Evolutionary conservation across 768 basidiomycete genomes (phyloP).

Genomic region (Mycena vitilis): DNA sequence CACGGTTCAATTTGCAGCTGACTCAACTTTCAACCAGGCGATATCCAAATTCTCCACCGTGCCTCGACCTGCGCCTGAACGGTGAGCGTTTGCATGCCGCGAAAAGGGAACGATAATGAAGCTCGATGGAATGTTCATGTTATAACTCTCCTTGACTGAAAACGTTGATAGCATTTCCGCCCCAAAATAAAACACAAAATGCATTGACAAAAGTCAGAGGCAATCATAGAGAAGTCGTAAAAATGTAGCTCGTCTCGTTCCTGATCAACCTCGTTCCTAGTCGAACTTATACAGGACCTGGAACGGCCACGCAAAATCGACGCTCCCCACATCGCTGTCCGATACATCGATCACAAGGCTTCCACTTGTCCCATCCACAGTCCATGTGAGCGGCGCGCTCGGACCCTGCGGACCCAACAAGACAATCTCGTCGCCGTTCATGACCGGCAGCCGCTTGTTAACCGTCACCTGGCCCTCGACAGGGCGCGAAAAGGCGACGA

Average conservation of each 20-base stretch:
- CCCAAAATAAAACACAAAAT: no score
- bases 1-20: no score
- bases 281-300: conserved; percentile 46
- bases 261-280: neutral
- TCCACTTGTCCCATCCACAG: conserved; percentile 42
- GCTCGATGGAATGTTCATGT: no score
- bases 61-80: no score
- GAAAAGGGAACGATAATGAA: no score
- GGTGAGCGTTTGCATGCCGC: no score
- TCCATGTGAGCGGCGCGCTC: conserved; percentile 45
- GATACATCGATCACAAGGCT: conserved; percentile 43
- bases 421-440: conserved; percentile 54
- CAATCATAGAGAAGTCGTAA: neutral
- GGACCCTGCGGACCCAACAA: conserved; percentile 50
- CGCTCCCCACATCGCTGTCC: conserved; percentile 37
- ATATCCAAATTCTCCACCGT: no score
- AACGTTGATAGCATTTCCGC: no score
- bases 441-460: conserved; percentile 54
- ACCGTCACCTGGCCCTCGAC: conserved; percentile 48
- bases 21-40: no score
- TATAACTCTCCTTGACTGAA: no score
- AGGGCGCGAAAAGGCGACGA: conserved; percentile 57
- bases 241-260: neutral
- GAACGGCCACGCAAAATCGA: conserved; percentile 56
- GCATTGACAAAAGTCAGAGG: no score